These are phyloP conservation scores for Kodamaea sp. DNA, from an alignment of 1,139 yeast species.

Conservation along the genomic window DNA sequence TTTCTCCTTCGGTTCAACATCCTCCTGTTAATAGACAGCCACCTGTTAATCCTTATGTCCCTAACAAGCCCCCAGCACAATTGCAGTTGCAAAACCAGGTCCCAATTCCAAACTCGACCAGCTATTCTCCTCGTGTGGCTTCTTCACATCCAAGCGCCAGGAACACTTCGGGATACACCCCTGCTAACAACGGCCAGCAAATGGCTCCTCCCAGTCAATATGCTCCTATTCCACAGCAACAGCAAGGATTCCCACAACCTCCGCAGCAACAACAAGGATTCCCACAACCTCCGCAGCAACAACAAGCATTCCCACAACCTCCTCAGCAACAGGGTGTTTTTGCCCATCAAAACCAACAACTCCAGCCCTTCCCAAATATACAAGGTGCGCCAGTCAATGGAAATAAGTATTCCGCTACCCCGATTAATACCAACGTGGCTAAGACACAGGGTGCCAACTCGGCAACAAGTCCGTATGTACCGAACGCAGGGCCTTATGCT, in stretches of 20 bases:
- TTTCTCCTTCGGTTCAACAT: slow-evolving; percentile 11
- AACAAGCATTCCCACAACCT: not conserved
- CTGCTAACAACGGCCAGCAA: not conserved
- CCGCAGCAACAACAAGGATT: not conserved
- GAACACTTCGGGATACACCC: slow-evolving; percentile 1
- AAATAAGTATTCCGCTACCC: slow-evolving; percentile 9
- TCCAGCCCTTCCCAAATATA: slow-evolving; percentile 13
- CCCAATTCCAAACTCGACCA: slow-evolving; percentile 4
- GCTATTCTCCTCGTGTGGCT: slow-evolving; percentile 1
- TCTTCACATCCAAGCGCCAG: not conserved
- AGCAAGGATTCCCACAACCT: slow-evolving; percentile 6
- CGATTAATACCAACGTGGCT: slow-evolving; percentile 16
- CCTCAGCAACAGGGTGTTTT: slow-evolving; percentile 7
- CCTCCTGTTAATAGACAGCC: slow-evolving; percentile 12
- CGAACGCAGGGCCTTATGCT: slow-evolving; percentile 49
- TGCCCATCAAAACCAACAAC: not conserved
- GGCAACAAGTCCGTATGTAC: slow-evolving; percentile 45
- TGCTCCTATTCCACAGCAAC: slow-evolving; percentile 5
- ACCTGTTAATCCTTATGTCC: slow-evolving; percentile 16
- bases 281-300: slow-evolving; percentile 3
- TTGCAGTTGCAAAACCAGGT: slow-evolving; percentile 5
- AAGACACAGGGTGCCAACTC: slow-evolving; percentile 18
- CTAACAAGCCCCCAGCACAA: slow-evolving; percentile 10
- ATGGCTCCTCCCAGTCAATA: slow-evolving; percentile 5
- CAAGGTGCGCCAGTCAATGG: slow-evolving; percentile 2